Base-by-base conservation (phyloP, 768 basidiomycete species). In the Antrodiella citrinella region DNA sequence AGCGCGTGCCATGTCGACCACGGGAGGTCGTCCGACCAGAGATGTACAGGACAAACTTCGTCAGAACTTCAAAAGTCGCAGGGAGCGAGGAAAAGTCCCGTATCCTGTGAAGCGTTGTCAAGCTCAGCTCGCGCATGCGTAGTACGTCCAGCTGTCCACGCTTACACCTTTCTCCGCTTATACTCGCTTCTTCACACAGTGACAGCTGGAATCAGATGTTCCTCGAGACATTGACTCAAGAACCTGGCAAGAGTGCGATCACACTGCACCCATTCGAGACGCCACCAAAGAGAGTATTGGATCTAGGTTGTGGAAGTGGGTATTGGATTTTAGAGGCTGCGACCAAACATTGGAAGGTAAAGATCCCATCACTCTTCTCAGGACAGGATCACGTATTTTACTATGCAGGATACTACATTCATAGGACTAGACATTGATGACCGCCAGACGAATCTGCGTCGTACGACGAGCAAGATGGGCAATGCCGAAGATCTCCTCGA, bases 171-270 rank as follows among this genome's bases (percentile, higher is more conserved):
- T 35, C 18, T 51, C 26, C 20, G 46, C 5, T 20, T 45, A 44
- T 7, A 43, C 15, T 5, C 21, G 52, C 39, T 46, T 25, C 21
- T 25, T 22, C 7, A 35, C 7, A 35, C 51, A 88, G 86, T 54
- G 82, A 86, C 54, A 78, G 77, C 43, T 88, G 85, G 84, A 78
- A 86, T 58, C 73, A 77, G 50, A 75, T 84, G 73, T 83, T 85
- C 63, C 65, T 82, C 60, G 69, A 45, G 67, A 73, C 18, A 35
- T 35, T 35, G 30, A 35, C 30, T 7, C 30, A 35, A 35, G 30
- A 35, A 35, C 30, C 30, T 35, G 30, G 30, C 30, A 35, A 35
- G 30, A 35, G 30, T 15, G 7, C 30, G 7, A 58, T 83, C 25
- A 80, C 85, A 0, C 69, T 80, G 51, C 73, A 80, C 57, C 66